Evolutionary conservation across 2,329 filamentous ascomycete genomes (phyloP).

Genomic region (Setomelanomma holmii): DNA sequence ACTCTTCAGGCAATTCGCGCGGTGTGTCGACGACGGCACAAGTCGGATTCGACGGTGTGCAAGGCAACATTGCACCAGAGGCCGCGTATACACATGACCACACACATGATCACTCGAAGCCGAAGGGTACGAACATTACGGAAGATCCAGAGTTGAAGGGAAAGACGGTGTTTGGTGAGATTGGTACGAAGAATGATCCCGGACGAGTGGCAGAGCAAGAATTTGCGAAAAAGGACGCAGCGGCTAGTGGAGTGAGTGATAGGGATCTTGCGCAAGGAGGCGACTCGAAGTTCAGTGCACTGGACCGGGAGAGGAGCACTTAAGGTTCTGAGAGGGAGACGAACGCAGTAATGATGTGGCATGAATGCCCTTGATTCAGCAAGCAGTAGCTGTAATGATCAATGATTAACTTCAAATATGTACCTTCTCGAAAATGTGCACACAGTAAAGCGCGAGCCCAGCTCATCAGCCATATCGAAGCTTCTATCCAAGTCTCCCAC

Average conservation of each 20-base stretch:
- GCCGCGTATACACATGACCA: slow-evolving; percentile 45
- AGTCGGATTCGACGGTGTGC: slow-evolving; percentile 37
- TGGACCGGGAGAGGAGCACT: slow-evolving; percentile 13
- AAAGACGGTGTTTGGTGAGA: slow-evolving; percentile 46
- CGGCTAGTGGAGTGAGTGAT: slow-evolving; percentile 32
- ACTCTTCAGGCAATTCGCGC: slow-evolving; percentile 36
- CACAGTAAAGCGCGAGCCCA: no score
- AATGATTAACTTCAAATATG: background rate
- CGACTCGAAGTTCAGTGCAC: slow-evolving; percentile 31
- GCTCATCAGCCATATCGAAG: no score
- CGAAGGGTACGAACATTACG: slow-evolving; percentile 60
- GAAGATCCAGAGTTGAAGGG: slow-evolving; percentile 49
- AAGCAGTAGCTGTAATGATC: no score
- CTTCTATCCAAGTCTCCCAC: background rate
- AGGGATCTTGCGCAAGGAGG: slow-evolving; percentile 24
- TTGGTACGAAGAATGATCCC: slow-evolving; percentile 64
- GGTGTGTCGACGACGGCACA: slow-evolving; percentile 34
- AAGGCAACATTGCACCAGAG: slow-evolving; percentile 43
- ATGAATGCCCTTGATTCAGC: no score
- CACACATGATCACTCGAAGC: slow-evolving; percentile 47
- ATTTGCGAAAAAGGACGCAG: slow-evolving; percentile 43
- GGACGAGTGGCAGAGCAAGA: slow-evolving; percentile 56
- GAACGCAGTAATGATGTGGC: background rate
- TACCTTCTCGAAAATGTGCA: no score
- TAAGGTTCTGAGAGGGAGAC: background rate